phyloP scores from a whole-genome alignment of 192 early-diverging fungal genomes.

The Dissophora globulifera region DNA sequence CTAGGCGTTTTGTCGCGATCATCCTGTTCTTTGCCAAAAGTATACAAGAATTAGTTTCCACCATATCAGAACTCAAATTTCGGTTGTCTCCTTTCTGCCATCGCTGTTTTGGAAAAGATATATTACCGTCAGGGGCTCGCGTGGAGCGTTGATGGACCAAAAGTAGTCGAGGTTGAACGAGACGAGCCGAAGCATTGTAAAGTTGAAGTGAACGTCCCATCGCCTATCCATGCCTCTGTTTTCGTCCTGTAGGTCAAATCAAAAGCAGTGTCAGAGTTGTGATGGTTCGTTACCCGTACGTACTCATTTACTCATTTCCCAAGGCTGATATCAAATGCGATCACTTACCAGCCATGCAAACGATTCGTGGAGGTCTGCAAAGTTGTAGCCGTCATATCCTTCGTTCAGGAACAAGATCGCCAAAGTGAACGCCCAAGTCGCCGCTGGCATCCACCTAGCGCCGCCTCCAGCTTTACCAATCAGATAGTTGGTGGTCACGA shows the following conservation, averaged over 20 bases:
- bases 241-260: constrained; percentile 69
- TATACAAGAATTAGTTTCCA: too few species aligned
- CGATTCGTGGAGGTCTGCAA: constrained; percentile 57
- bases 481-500: constrained; percentile 74
- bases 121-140: constrained; percentile 18
- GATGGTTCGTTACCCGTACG: too few species aligned
- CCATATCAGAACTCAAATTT: background rate
- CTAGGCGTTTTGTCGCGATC: constrained; percentile 40
- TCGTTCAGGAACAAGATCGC: constrained; percentile 85
- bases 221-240: constrained; percentile 76
- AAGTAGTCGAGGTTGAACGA: constrained; percentile 96
- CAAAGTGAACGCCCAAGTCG: constrained; percentile 88
- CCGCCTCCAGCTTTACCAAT: constrained; percentile 66
- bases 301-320: too few species aligned
- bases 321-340: too few species aligned
- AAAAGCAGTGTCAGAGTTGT: too few species aligned
- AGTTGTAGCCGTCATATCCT: constrained; percentile 78
- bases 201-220: constrained; percentile 93
- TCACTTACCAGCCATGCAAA: constrained; percentile 73
- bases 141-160: constrained; percentile 64
- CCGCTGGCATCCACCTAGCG: constrained; percentile 64
- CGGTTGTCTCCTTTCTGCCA: background rate
- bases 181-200: constrained; percentile 88
- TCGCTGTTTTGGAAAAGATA: background rate
- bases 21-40: constrained; percentile 48